Evolutionary conservation across 208 protist genomes (phyloP).

Genomic region (Acanthamoeba culbertsoni): DNA sequence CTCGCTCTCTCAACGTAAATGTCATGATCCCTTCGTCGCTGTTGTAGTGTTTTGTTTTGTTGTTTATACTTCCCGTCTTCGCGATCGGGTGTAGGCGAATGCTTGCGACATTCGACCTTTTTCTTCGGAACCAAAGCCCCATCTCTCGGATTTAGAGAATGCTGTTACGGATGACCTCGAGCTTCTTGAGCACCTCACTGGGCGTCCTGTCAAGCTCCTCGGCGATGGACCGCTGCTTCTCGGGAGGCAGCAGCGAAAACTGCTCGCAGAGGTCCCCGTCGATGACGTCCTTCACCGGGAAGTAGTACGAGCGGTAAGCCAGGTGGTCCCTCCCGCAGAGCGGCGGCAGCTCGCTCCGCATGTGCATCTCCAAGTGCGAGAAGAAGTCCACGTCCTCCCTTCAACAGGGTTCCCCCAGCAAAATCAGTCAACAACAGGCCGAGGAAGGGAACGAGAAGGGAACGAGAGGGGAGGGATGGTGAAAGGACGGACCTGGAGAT

Average conservation of each 20-base stretch:
- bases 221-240: conserved; percentile 80
- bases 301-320: conserved; percentile 87
- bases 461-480: too few relatives aligned
- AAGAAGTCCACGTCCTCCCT: conserved; percentile 90
- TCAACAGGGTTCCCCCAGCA: conserved; percentile 78
- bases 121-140: neutral
- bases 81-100: too few relatives aligned
- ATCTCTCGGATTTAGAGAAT: conserved; percentile 26
- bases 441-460: neutral
- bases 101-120: too few relatives aligned
- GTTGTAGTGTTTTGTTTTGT: too few relatives aligned
- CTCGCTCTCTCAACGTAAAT: too few relatives aligned
- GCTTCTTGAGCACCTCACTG: conserved; percentile 84
- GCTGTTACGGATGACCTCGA: conserved; percentile 85
- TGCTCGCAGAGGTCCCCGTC: conserved; percentile 91
- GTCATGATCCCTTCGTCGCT: too few relatives aligned
- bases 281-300: conserved; percentile 87
- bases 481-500: neutral
- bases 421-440: neutral
- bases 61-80: too few relatives aligned
- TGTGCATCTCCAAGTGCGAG: conserved; percentile 86
- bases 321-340: conserved; percentile 89
- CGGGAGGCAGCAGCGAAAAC: conserved; percentile 72
- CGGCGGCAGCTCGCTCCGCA: conserved; percentile 82
- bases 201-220: conserved; percentile 82